Conservation (phyloP, 1,139 yeast species). For the Blastobotrys illinoisensis region DNA sequence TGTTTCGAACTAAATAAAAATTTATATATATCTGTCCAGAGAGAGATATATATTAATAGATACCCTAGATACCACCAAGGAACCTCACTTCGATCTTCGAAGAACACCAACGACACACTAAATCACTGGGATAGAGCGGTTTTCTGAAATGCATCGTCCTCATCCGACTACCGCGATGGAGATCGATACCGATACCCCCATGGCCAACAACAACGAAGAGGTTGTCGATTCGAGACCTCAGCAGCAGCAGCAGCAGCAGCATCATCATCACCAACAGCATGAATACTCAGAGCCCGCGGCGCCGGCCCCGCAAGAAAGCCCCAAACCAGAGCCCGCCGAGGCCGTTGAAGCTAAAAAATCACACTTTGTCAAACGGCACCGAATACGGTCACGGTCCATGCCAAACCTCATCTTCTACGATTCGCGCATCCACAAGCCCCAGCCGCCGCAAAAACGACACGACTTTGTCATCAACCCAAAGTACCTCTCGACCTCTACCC, state of each 20-base stretch:
- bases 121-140: too few relatives aligned
- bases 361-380: conserved; percentile 13
- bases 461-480: conserved; percentile 12
- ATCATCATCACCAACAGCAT: background rate
- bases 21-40: background rate
- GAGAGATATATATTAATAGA: background rate
- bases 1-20: background rate
- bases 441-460: conserved; percentile 6
- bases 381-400: conserved; percentile 24
- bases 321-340: background rate
- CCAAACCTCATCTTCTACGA: conserved; percentile 21
- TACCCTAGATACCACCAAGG: background rate
- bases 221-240: background rate
- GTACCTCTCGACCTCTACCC: conserved; percentile 9
- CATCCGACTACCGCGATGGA: background rate
- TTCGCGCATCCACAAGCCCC: conserved; percentile 18
- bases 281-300: background rate
- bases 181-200: conserved; percentile 11
- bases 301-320: background rate
- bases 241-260: too few relatives aligned
- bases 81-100: too few relatives aligned
- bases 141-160: background rate
- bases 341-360: background rate
- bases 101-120: too few relatives aligned
- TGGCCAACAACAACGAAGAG: conserved; percentile 7